Base-by-base conservation (phyloP, 1,139 yeast species). In the Eremothecium coryli region DNA sequence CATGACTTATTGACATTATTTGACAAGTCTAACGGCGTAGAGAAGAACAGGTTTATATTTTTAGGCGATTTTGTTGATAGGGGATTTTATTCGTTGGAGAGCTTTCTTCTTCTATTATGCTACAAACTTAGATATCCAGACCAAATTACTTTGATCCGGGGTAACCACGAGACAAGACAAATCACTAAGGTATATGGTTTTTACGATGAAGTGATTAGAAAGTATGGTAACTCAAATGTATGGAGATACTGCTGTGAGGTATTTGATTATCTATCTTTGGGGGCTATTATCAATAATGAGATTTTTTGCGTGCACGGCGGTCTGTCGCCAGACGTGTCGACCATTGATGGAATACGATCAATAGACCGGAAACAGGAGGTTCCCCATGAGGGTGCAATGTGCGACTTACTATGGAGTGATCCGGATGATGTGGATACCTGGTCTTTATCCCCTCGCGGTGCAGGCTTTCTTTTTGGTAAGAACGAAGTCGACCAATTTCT, bases 381-480 rank as follows among this genome's bases (percentile, higher is more conserved):
- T 35, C 98, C 98, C 23, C 98, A 90, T 57, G 98, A 90, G 61
- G 98, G 98, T 25, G 95, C 96, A 35, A 90, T 90, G 95, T 90
- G 97, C 63, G 98, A 90, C 59, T 66, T 90, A 54, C 67, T 90
- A 40, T 90, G 98, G 98, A 81, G 94, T 6, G 98, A 90, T 55
- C 98, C 98, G 2, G 98, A 90, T 56, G 95, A 85, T 13, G 77
- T 93, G 45, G 85, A 85, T 41, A 88, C 93, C 38, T 93, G 98
- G 98, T 95, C 95, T 16, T 77, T 90, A 44, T 81, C 94, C 38
- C 97, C 98, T 46, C 75, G 98, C 63, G 98, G 98, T 52, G 98
- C 98, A 33, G 98, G 98, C 41, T 93, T 82, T 73, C 71, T 94
- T 50, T 77, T 90, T 68, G 85, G 98, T 54, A 74, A 79, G 66